Conservation (phyloP, 2,329 filamentous ascomycete genomes). For the Scortechinia acanthostroma region DNA sequence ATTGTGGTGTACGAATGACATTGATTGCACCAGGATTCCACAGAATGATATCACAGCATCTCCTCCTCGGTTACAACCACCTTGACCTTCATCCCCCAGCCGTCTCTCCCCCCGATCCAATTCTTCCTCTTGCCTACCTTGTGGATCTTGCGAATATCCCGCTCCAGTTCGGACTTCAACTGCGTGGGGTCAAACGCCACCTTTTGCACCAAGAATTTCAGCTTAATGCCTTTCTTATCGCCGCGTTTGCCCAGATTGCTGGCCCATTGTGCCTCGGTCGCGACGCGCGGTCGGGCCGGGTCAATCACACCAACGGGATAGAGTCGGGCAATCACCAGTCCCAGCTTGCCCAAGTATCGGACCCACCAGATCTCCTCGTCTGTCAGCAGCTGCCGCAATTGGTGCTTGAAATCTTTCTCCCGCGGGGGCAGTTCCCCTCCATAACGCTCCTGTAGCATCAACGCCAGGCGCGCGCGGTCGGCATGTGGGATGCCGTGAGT, state of each 20-base stretch:
- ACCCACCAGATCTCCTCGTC: constrained; percentile 56
- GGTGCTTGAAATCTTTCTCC: constrained; percentile 43
- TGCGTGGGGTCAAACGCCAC: constrained; percentile 23
- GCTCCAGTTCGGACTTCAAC: constrained; percentile 27
- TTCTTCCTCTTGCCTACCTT: constrained; percentile 55
- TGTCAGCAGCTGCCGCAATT: constrained; percentile 43
- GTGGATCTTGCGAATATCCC: constrained; percentile 31
- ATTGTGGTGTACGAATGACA: too few relatives aligned
- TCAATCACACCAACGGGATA: constrained; percentile 50
- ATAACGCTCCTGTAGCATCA: constrained; percentile 59
- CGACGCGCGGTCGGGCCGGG: constrained; percentile 25
- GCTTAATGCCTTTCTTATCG: constrained; percentile 27
- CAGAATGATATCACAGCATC: too few relatives aligned
- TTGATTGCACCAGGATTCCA: too few relatives aligned
- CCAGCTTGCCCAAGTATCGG: constrained; percentile 53
- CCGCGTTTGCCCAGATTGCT: constrained; percentile 27
- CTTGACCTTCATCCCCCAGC: constrained; percentile 27
- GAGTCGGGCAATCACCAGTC: constrained; percentile 44
- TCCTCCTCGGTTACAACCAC: constrained; percentile 21
- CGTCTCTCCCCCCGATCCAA: constrained; percentile 27
- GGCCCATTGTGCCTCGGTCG: constrained; percentile 29
- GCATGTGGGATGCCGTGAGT: constrained; percentile 56
- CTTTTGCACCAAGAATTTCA: constrained; percentile 32
- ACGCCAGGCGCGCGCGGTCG: constrained; percentile 49
- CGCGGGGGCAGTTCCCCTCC: constrained; percentile 51